Percentiles rank a stretch among this genome's conserved stretches.
phyloP scores from a whole-genome alignment of 2,329 filamentous ascomycete genomes.

The Setomelanomma holmii region DNA sequence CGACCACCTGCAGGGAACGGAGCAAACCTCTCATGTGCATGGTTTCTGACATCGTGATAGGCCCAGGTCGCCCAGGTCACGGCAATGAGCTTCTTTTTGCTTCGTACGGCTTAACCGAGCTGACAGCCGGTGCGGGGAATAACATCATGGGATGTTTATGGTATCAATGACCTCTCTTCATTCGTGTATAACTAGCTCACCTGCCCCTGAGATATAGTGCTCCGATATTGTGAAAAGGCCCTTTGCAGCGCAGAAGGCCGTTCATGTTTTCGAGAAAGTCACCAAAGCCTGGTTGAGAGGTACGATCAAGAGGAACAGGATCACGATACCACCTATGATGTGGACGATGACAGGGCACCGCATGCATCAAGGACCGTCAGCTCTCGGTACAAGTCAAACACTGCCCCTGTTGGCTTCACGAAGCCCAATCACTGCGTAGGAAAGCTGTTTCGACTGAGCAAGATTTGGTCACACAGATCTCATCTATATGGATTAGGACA shows the following conservation, averaged over 20 bases:
- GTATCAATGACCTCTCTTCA: background rate
- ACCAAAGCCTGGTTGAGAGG: background rate
- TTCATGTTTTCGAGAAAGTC: constrained; percentile 2
- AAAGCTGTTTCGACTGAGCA: too few relatives aligned
- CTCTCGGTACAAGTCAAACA: too few relatives aligned
- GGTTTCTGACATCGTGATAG: background rate
- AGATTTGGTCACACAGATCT: constrained; percentile 11
- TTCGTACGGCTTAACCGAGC: constrained; percentile 24
- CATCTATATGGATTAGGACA: constrained; percentile 3
- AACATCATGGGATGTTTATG: constrained; percentile 6
- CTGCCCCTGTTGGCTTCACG: too few relatives aligned
- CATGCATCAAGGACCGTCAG: too few relatives aligned
- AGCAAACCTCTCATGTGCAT: background rate
- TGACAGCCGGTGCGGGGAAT: constrained; percentile 10
- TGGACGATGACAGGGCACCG: too few relatives aligned
- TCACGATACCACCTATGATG: background rate
- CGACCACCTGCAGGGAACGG: background rate
- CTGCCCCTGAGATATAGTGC: constrained; percentile 7
- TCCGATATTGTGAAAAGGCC: constrained; percentile 4
- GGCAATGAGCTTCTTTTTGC: constrained; percentile 21
- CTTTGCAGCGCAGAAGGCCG: constrained; percentile 1
- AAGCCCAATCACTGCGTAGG: too few relatives aligned
- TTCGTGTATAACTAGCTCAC: constrained; percentile 1
- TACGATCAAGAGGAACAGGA: background rate
- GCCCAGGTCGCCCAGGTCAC: constrained; percentile 11